These are phyloP conservation scores for Penicillium sp. DNA, from an alignment of 2,329 filamentous ascomycete species.

Conservation along the genomic window DNA sequence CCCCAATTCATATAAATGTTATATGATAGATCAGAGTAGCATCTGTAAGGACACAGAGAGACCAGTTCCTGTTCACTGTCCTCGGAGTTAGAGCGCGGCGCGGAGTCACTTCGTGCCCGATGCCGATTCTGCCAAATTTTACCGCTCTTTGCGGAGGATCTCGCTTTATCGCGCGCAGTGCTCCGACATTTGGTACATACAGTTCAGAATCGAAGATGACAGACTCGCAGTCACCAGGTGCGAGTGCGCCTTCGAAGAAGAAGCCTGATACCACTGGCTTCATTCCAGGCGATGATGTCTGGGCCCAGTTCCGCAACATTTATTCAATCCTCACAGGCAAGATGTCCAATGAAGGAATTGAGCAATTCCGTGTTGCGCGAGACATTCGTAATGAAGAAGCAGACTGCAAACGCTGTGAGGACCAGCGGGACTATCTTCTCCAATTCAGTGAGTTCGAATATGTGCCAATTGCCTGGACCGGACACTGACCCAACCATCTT, in stretches of 20 bases:
- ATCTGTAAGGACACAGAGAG: not conserved
- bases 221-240: conserved; percentile 26
- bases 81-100: conserved; percentile 7
- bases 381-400: conserved; percentile 70
- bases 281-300: conserved; percentile 41
- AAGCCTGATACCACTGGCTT: conserved; percentile 36
- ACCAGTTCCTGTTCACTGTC: not conserved
- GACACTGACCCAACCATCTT: not conserved
- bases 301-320: conserved; percentile 70
- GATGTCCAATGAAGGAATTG: conserved; percentile 64
- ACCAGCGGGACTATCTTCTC: conserved; percentile 78
- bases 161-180: conserved; percentile 12
- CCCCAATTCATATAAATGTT: not conserved
- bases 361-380: conserved; percentile 72
- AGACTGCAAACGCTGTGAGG: conserved; percentile 78
- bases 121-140: conserved; percentile 28
- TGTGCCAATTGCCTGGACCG: not conserved
- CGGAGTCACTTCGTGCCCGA: conserved; percentile 12
- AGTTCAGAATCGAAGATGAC: conserved; percentile 27
- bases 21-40: not conserved
- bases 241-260: conserved; percentile 19
- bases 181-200: not conserved
- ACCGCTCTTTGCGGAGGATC: conserved; percentile 34
- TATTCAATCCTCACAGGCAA: conserved; percentile 75
- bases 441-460: conserved; percentile 56